phyloP scores from a whole-genome alignment of 148 eudicot genomes.

The Silene latifolia region DNA sequence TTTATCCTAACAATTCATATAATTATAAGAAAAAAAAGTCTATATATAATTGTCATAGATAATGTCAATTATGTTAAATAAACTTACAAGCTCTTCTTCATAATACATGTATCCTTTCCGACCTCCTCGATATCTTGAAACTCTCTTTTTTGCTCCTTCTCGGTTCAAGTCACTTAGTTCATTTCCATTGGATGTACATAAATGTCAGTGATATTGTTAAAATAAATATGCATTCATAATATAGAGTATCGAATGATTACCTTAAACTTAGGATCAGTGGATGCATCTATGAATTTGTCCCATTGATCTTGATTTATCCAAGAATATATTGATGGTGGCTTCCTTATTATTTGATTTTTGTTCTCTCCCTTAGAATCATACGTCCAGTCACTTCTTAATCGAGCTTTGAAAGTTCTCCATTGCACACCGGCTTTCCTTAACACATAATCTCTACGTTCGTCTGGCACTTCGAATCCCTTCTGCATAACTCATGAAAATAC shows the following conservation, averaged over 20 bases:
- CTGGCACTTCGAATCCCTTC: too few relatives aligned
- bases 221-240: not conserved
- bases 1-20: not conserved
- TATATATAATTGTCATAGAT: not conserved
- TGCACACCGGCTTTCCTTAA: too few relatives aligned
- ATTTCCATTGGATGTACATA: not conserved
- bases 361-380: too few relatives aligned
- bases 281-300: not conserved
- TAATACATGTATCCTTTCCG: constrained; percentile 10
- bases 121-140: constrained; percentile 11
- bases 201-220: not conserved
- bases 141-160: not conserved
- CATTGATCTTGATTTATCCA: constrained; percentile 4
- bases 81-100: too few relatives aligned
- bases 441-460: too few relatives aligned
- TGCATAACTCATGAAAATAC: too few relatives aligned
- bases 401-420: too few relatives aligned
- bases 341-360: too few relatives aligned
- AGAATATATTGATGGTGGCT: constrained; percentile 1
- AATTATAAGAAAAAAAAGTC: not conserved
- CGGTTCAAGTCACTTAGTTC: not conserved
- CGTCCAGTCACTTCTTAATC: too few relatives aligned
- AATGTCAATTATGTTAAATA: too few relatives aligned
- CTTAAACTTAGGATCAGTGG: constrained; percentile 11
- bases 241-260: not conserved